A percentile compares a stretch with the other conserved stretches of the same genome.
These are phyloP conservation scores for Trichoderma parareesei DNA, from an alignment of 495 filamentous ascomycete species.

Conservation along the genomic window DNA sequence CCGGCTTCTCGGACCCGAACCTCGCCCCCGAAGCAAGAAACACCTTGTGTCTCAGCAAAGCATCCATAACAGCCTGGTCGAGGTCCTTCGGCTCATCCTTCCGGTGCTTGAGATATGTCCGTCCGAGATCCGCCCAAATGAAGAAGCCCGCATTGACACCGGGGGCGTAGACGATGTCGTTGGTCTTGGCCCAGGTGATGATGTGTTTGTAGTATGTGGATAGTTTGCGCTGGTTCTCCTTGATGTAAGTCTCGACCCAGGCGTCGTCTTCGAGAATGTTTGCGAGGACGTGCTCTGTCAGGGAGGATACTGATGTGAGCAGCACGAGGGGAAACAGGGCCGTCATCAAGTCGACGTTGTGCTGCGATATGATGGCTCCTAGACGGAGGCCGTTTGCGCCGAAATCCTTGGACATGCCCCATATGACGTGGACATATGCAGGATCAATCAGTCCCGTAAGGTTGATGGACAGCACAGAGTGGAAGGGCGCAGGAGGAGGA, in stretches of 20 bases:
- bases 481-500: slow-evolving; percentile 20
- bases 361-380: slow-evolving; percentile 24
- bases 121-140: slow-evolving; percentile 42
- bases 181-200: slow-evolving; percentile 19
- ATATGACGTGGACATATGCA: slow-evolving; percentile 32
- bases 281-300: slow-evolving; percentile 22
- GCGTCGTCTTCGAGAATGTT: slow-evolving; percentile 31
- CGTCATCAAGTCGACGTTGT: slow-evolving; percentile 14
- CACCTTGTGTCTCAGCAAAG: slow-evolving; percentile 34
- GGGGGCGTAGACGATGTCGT: slow-evolving; percentile 28
- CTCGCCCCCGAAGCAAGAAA: slow-evolving; percentile 33
- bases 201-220: slow-evolving; percentile 24
- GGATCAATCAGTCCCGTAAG: slow-evolving; percentile 23
- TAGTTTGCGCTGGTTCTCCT: slow-evolving; percentile 27
- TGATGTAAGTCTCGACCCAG: slow-evolving; percentile 34
- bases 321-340: slow-evolving; percentile 33
- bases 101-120: background rate
- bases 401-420: slow-evolving; percentile 39
- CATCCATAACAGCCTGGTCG: slow-evolving; percentile 14
- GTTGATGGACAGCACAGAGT: slow-evolving; percentile 29
- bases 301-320: slow-evolving; percentile 38
- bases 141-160: slow-evolving; percentile 45
- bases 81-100: slow-evolving; percentile 19
- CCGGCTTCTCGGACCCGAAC: slow-evolving; percentile 39
- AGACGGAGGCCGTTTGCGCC: slow-evolving; percentile 33